Evolutionary conservation across 208 protist genomes (phyloP), one percentile per base, ranked within the genome.

Genomic region (Leishmania mexicana): DNA sequence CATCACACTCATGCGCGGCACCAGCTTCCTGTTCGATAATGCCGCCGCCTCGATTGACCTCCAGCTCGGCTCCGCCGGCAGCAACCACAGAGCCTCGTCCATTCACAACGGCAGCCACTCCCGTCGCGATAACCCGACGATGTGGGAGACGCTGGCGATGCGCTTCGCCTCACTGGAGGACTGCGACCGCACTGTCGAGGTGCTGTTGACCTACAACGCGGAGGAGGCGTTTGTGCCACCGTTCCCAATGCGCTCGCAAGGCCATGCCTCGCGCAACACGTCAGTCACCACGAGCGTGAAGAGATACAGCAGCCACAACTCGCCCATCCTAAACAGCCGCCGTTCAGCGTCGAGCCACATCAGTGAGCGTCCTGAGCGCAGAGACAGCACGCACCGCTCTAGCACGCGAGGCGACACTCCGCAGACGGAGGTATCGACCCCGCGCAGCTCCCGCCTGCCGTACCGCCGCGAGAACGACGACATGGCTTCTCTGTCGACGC

Each of bases 1-100:
- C 38, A 65, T 97, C 47, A 87, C 85, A 0, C 79, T 97, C 19
- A 88, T 89, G 71, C 86, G 92, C 53, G 84, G 88, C 24, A 74
- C 76, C 24, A 85, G 81, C 28, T 90, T 88, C 70, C 84, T 97
- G 28, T 95, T 97, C 71, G 88, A 95, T 80, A 92, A 94, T 85
- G 93, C 91, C 53, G 87, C 90, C 10, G 74, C 81, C 60, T 85
- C 88, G 5, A 78, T 85, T 4, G 86, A 83, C 6, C 40, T 93
- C 38, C 65, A 31, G 7, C 51, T 31, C 17, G 73, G 51, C 11
- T 31, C 45, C 21, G 45, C 17, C 45, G 73, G 11, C n/a, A 67
- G 70, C 17, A 58, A 31, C 62, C 10, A 54, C 57, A 72, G 45
- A 15, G 65, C 78, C 28, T 42, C 81, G 31, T 72, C 81, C 8